Base-by-base conservation (phyloP, 2,329 filamentous ascomycete species). In the Ceratocystis smalleyi region DNA sequence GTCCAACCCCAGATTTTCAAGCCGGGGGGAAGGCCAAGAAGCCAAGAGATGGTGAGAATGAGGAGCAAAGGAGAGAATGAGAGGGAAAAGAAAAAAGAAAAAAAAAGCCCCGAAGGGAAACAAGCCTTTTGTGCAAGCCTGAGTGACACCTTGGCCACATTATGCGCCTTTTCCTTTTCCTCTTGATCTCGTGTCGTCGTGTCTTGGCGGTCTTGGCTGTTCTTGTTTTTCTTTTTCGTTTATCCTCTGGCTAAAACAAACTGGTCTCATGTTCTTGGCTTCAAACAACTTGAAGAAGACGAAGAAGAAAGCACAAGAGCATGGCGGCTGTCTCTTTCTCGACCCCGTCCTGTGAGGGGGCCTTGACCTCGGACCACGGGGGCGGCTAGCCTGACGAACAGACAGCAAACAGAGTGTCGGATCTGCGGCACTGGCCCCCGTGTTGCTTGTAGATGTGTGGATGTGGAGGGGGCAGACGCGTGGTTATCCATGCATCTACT, bases 111-210 rank as follows among this genome's bases (percentile, higher is more conserved):
- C 24, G 6, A 30, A 57, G 51, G n/a, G 54, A 57, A 57, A 57
- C 54, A 57, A 57, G 54, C 54, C 54, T 57, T 55, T 57, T 57
- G 27, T 57, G 27, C 54, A 57, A 2, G 30, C 30, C 24, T 57
- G 54, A 57, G 54, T 57, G 54, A 35, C 54, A 57, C 27, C 54
- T 57, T 57, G 54, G 54, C 54, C 35, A 40, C 35, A 40, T 40
- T 57, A 17, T 57, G 54, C 54, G 54, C 15, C 24, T 57, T 57
- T 57, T 57, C 27, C 54, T 57, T 7, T 1, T 57, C 27, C 54
- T 57, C 27, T n/a, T 57, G 30, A 57, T 35, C 27, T 57, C 17
- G n/a, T 35, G 30, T 40, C 35, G 35, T 40, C 35, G 12, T 17
- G 27, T 32, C 54, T 57, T 57, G 54, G 54, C 54, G 54, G 35